Evolutionary conservation across 129 eudicot species (phyloP), one percentile per base, ranked within the genome.

Genomic region (Lonicera japonica): DNA sequence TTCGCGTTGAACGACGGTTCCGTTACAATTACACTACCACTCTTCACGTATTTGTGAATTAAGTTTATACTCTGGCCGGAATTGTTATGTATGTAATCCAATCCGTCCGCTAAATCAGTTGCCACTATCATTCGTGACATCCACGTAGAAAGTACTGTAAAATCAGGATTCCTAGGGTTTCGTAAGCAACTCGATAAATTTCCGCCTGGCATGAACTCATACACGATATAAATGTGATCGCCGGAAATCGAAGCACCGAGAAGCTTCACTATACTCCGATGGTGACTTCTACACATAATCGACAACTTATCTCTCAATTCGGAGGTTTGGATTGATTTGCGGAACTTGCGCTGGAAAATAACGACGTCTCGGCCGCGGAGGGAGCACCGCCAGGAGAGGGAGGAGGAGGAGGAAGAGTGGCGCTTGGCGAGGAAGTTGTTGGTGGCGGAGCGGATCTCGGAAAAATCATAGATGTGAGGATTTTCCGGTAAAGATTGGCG

Each of bases 121-220:
- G 90, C 89, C 41, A 92, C 80, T 17, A 87, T 96, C 45, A 92
- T 77, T 46, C 98, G 61, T 15, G 95, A 92, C 89, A 84, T 78
- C 96, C 96, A 92, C 0, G 76, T 84, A 0, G 90, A 82, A 0
- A 91, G 78, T 20, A 91, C 88, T 2, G 98, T 91, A 24, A 79
- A 91, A 15, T 80, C 67, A 24, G 90, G 90, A 65, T 84, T 87
- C 3, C 79, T 55, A 56, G 86, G 82, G 68, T 75, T 91, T 16
- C 98, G 63, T 17, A 91, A 70, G 59, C 98, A 91, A 56, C 65
- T 78, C 1, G 84, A 54, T 52, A 91, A 66, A 62, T 75, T 86
- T 1, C 79, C 90, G 4, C 98, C 98, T 5, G 54, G 11, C 3
- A 74, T 77, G 56, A 47, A 85, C 16, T 91, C 98, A 60, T 87